These are phyloP conservation scores for Coemansia umbellata DNA, from an alignment of 192 early-diverging fungal species.

Conservation along the genomic window DNA sequence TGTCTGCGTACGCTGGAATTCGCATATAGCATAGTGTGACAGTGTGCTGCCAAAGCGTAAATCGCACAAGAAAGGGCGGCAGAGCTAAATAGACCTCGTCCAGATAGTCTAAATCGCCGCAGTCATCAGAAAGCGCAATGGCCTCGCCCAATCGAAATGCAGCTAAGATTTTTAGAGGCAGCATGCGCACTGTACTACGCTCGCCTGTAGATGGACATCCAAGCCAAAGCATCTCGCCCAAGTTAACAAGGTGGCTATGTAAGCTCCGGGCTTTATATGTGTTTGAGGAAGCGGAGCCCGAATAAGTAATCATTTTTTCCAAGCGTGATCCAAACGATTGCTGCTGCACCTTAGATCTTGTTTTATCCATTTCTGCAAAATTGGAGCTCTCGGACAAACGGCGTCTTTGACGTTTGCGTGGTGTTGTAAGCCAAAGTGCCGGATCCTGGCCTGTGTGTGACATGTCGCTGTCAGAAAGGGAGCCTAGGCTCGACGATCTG, in stretches of 20 bases:
- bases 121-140: conserved; percentile 18
- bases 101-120: conserved; percentile 35
- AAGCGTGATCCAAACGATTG: conserved; percentile 36
- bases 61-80: conserved; percentile 28
- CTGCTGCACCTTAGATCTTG: conserved; percentile 5
- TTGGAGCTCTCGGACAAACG: background rate
- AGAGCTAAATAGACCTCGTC: conserved; percentile 35
- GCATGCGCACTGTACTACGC: conserved; percentile 1
- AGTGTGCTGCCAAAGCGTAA: conserved; percentile 45
- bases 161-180: conserved; percentile 24
- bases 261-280: conserved; percentile 30
- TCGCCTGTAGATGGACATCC: conserved; percentile 9
- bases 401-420: conserved; percentile 33
- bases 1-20: conserved; percentile 36
- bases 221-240: conserved; percentile 47
- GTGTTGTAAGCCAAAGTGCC: conserved; percentile 45
- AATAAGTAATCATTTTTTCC: conserved; percentile 27
- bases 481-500: conserved; percentile 23
- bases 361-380: background rate
- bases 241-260: conserved; percentile 23
- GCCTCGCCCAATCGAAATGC: conserved; percentile 40
- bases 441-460: conserved; percentile 24
- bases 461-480: conserved; percentile 31
- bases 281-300: conserved; percentile 4
- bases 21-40: conserved; percentile 36